Conservation (phyloP, 345 rosid genomes). For the Citrus hindsii region DNA sequence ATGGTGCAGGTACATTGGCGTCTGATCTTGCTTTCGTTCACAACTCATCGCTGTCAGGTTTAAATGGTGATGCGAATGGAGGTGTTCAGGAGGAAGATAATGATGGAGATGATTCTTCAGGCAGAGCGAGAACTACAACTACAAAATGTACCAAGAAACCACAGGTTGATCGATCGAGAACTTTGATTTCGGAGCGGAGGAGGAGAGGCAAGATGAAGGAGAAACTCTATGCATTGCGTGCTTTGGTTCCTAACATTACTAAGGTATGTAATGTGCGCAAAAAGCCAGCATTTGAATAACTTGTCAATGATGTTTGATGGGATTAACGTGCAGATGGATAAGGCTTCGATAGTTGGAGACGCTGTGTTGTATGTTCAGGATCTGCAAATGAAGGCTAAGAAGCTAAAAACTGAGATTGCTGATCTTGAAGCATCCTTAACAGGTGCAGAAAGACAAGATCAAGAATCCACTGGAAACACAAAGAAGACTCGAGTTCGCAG, state of each 20-base stretch:
- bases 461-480: constrained; percentile 18
- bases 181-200: constrained; percentile 66
- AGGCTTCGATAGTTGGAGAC: constrained; percentile 87
- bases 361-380: constrained; percentile 72
- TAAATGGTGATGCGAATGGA: constrained; percentile 29
- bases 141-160: constrained; percentile 27
- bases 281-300: background rate
- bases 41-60: constrained; percentile 31
- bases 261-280: constrained; percentile 39
- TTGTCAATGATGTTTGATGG: background rate
- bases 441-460: constrained; percentile 22
- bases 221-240: constrained; percentile 78
- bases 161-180: constrained; percentile 61
- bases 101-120: constrained; percentile 55
- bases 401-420: constrained; percentile 61
- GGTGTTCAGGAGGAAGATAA: constrained; percentile 27
- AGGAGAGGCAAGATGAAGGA: constrained; percentile 88
- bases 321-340: constrained; percentile 67
- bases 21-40: constrained; percentile 30
- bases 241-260: constrained; percentile 87
- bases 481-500: constrained; percentile 21
- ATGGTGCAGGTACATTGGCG: constrained; percentile 12
- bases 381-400: constrained; percentile 61
- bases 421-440: constrained; percentile 56
- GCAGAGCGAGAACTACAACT: constrained; percentile 32